These are phyloP conservation scores for Aspergillus pseudoterreus DNA, from an alignment of 2,329 filamentous ascomycete genomes.

Conservation along the genomic window DNA sequence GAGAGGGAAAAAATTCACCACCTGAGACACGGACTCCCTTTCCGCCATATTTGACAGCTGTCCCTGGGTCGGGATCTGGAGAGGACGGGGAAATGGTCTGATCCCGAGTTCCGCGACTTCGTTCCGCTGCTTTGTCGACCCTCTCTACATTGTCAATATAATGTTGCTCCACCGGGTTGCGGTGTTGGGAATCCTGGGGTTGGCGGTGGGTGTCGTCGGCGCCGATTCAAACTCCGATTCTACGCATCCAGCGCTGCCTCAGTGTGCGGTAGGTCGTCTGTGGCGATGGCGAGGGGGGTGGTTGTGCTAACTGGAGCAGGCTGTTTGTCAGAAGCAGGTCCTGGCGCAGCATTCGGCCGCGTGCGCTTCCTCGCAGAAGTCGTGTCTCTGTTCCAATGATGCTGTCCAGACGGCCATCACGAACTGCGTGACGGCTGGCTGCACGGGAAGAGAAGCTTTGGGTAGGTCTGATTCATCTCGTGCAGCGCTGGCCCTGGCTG, in stretches of 20 bases:
- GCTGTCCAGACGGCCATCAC: neutral
- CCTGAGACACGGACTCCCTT: neutral
- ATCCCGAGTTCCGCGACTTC: neutral
- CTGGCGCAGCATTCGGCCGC: neutral
- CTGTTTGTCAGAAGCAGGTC: neutral
- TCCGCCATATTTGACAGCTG: neutral
- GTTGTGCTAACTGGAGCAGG: neutral
- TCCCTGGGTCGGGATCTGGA: neutral
- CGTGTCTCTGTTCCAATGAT: constrained; percentile 6
- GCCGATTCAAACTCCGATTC: neutral
- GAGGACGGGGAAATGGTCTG: neutral
- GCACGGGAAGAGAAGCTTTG: constrained; percentile 6
- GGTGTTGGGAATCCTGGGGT: neutral
- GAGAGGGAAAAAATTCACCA: neutral
- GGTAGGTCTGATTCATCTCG: neutral
- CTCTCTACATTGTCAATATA: neutral
- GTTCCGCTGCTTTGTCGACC: neutral
- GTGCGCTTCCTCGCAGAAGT: neutral
- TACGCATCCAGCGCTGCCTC: neutral
- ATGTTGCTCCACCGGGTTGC: neutral
- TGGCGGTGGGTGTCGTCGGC: neutral
- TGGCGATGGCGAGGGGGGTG: neutral
- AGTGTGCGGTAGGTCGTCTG: neutral
- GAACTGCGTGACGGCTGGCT: constrained; percentile 1
- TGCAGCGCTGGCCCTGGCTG: neutral